These are phyloP conservation scores for Diphasiastrum complanatum DNA, from an alignment of 83 land plant species.

Conservation along the genomic window DNA sequence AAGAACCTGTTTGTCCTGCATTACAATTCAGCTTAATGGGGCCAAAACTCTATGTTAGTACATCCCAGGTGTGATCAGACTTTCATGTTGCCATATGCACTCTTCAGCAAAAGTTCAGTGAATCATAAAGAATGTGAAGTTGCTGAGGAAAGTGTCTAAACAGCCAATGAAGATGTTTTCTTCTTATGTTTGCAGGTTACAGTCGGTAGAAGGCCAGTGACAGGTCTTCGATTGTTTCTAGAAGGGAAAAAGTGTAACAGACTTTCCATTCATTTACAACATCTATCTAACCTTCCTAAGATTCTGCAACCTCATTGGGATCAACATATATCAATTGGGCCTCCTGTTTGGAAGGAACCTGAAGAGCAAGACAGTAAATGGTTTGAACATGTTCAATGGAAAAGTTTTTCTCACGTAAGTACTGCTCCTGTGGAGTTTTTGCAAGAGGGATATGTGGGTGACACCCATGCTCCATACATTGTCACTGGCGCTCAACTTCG, in stretches of 20 bases:
- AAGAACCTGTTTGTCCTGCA: conserved; percentile 60
- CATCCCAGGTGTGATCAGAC: conserved; percentile 45
- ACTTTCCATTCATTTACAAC: conserved; percentile 88
- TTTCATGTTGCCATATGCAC: conserved; percentile 9
- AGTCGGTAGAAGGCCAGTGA: conserved; percentile 90
- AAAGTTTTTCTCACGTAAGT: conserved; percentile 86
- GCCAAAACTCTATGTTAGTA: conserved; percentile 79
- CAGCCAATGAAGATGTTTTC: not conserved
- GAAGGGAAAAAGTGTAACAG: conserved; percentile 92
- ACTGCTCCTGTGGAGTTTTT: conserved; percentile 84
- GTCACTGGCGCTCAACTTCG: conserved; percentile 95
- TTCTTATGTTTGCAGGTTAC: conserved; percentile 58
- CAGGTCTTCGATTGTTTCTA: conserved; percentile 77
- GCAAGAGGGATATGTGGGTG: conserved; percentile 48
- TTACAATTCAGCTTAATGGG: conserved; percentile 88
- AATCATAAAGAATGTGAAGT: too few species aligned
- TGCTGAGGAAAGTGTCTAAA: too few species aligned
- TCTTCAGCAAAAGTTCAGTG: too few species aligned
- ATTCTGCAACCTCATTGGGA: conserved; percentile 63
- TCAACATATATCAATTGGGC: conserved; percentile 48
- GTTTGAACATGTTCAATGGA: conserved; percentile 81
- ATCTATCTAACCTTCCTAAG: conserved; percentile 79
- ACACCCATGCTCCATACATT: conserved; percentile 61
- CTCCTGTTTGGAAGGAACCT: conserved; percentile 43
- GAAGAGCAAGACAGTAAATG: conserved; percentile 54